A percentile compares a stretch with the other conserved stretches of the same genome.
Conservation (phyloP, 345 rosid genomes). For the Arabidopsis suecica region DNA sequence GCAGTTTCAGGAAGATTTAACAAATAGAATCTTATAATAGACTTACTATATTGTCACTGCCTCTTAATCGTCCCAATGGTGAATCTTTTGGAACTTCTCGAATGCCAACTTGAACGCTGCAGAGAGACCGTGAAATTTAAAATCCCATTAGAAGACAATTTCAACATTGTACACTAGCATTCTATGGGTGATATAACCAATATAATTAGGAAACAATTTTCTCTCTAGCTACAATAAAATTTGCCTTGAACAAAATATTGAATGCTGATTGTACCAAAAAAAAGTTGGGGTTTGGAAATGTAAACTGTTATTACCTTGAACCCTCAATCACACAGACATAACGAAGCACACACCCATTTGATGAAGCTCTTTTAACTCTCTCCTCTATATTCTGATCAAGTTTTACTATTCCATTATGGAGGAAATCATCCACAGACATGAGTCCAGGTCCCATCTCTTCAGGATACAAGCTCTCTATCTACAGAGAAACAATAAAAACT, state of each 20-base stretch:
- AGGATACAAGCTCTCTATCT: conserved; percentile 93
- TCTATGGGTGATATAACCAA: neutral
- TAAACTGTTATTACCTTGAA: conserved; percentile 56
- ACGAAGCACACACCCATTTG: conserved; percentile 78
- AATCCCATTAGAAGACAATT: neutral
- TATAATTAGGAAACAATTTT: conserved; percentile 2
- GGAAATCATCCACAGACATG: conserved; percentile 78
- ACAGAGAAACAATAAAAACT: conserved; percentile 17
- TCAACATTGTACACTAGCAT: neutral
- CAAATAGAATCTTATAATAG: neutral
- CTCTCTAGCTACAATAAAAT: conserved; percentile 2
- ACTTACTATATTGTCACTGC: conserved; percentile 93
- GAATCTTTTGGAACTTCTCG: conserved; percentile 84
- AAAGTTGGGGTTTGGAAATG: neutral
- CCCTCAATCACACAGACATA: conserved; percentile 85
- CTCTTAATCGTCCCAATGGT: conserved; percentile 85
- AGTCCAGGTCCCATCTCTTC: conserved; percentile 70
- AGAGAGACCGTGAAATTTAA: conserved; percentile 25
- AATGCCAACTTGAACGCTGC: conserved; percentile 88
- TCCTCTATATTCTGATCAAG: conserved; percentile 71
- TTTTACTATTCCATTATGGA: conserved; percentile 56
- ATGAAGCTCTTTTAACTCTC: conserved; percentile 77
- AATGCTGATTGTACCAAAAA: neutral
- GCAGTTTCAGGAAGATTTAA: neutral
- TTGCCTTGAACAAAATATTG: neutral